Conservation (phyloP, 345 rosid genomes). For the Aethionema arabicum region DNA sequence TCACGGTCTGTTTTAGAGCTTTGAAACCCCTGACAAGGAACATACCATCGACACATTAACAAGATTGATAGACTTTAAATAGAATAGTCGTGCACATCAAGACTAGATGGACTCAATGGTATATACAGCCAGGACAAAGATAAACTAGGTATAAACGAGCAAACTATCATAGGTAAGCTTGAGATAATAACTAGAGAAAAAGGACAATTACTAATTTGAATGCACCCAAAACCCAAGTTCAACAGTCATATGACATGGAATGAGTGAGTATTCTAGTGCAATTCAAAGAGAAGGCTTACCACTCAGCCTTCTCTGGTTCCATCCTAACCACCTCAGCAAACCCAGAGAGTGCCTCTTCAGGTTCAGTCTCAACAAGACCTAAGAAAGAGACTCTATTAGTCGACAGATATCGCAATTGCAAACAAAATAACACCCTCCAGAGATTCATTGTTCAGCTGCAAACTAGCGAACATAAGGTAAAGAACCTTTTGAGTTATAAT, state of each 20-base stretch:
- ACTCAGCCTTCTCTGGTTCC: constrained; percentile 99
- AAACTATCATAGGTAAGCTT: not conserved
- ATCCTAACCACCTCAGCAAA: constrained; percentile 88
- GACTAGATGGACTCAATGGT: not conserved
- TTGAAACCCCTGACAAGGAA: constrained; percentile 83
- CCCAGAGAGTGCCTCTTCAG: constrained; percentile 90
- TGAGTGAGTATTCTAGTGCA: not conserved
- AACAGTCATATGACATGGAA: constrained; percentile 12
- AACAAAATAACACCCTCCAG: not conserved
- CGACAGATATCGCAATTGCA: not conserved
- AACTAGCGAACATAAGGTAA: not conserved
- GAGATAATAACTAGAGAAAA: not conserved
- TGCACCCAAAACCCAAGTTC: constrained; percentile 3
- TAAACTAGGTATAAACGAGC: not conserved
- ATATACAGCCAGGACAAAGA: constrained; percentile 1
- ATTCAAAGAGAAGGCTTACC: constrained; percentile 47
- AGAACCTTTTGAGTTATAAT: constrained; percentile 89
- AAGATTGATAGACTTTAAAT: constrained; percentile 9
- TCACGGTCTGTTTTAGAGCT: constrained; percentile 95
- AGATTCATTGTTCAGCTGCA: not conserved
- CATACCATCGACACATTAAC: constrained; percentile 9
- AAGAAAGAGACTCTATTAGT: not conserved
- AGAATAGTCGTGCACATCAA: not conserved
- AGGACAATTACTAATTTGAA: not conserved
- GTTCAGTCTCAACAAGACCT: constrained; percentile 95